Conservation (phyloP, 495 filamentous ascomycete species). For the Podospora appendiculata region DNA sequence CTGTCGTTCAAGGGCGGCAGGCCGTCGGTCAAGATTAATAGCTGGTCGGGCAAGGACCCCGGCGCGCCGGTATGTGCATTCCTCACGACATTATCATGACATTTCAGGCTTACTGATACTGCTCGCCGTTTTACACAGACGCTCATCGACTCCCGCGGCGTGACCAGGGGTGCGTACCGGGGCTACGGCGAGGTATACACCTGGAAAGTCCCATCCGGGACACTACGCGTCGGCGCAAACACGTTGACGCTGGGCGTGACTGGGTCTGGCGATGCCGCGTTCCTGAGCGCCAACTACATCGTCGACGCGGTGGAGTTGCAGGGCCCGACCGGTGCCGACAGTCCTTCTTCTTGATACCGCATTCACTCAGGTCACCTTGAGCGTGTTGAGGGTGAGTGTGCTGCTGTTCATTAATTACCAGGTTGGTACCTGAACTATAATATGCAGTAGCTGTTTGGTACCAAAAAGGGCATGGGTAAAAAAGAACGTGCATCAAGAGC, state of each 20-base stretch:
- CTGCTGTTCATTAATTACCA: no score
- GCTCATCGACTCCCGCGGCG: slow-evolving; percentile 49
- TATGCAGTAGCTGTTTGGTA: no score
- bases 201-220: slow-evolving; percentile 41
- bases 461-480: no score
- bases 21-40: slow-evolving; percentile 37
- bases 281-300: slow-evolving; percentile 49
- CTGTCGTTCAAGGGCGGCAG: slow-evolving; percentile 50
- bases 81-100: background rate
- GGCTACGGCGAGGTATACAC: slow-evolving; percentile 50
- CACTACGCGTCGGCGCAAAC: slow-evolving; percentile 45
- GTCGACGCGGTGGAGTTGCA: slow-evolving; percentile 44
- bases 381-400: no score
- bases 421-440: no score
- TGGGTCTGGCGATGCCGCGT: slow-evolving; percentile 42
- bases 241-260: slow-evolving; percentile 48
- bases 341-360: background rate
- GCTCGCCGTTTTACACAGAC: slow-evolving; percentile 3
- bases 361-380: no score
- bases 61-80: slow-evolving; percentile 45
- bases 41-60: slow-evolving; percentile 34
- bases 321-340: slow-evolving; percentile 14
- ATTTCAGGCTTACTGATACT: background rate
- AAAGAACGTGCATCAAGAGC: no score
- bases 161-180: slow-evolving; percentile 52